Evolutionary conservation across 345 rosid species (phyloP), one percentile per base, ranked within the genome.

Genomic region (Eucalyptus virginea): DNA sequence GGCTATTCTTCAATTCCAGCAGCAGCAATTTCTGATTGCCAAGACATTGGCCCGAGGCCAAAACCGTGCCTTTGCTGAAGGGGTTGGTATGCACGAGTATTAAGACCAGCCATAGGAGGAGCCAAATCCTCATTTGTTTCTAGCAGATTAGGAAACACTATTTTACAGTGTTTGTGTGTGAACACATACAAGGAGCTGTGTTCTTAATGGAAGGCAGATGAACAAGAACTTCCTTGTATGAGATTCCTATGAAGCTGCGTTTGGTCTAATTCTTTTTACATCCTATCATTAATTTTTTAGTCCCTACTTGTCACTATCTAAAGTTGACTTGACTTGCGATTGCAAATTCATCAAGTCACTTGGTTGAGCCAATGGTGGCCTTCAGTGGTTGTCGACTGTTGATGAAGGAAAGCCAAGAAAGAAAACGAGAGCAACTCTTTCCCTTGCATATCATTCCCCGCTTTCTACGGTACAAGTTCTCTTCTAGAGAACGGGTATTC

Each of bases 11-110:
- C 45, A 44, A 44, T 44, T 44, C 88, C 11, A 94, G 91, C 88
- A 95, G 81, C 72, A 91, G 45, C 2, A 69, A 42, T 40, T 62
- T 89, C 91, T 94, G 95, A 86, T 91, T 49, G 7, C 72, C 69
- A 11, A 21, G 93, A 91, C 96, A 93, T 21, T 32, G 88, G 26
- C 92, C 93, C 42, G 89, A 91, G 30, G 58, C 94, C 34, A 34
- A 87, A 81, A 49, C 37, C 3, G 30, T 81, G 40, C 87, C 9
- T 7, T 9, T 21, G 15, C 37, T 5, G 28, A 77, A 67, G 26
- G 62, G 19, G 32, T 67, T 24, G 37, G 47, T 49, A 49, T 9
- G 44, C 13, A 72, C 12, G 23, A 85, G 34, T 49, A 89, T 11
- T 19, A 87, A 51, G 85, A 91, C 90, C 15, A 89, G 15, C 90